Evolutionary conservation across 176 grass and related monocot species (phyloP).

Genomic region (Leersia perrieri): DNA sequence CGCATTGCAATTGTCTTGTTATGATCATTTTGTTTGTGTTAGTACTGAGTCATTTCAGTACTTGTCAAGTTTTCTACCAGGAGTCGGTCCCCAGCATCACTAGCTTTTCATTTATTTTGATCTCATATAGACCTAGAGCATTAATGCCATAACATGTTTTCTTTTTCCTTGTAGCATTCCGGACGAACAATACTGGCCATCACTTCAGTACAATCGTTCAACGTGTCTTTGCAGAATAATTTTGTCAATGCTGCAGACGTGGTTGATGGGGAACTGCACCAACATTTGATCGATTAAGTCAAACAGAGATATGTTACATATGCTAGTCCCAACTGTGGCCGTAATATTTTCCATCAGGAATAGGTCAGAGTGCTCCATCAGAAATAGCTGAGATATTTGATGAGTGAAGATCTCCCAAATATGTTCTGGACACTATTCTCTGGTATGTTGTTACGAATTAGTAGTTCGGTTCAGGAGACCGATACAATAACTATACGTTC

Average conservation of each 20-base stretch:
- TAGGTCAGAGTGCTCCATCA: too few species aligned
- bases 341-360: background rate
- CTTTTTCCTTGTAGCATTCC: background rate
- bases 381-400: background rate
- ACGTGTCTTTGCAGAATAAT: background rate
- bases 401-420: background rate
- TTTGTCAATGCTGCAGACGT: too few species aligned
- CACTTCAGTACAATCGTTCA: background rate
- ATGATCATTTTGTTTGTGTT: background rate
- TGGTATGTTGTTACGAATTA: background rate
- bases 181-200: background rate
- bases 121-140: too few species aligned
- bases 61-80: background rate
- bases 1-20: background rate
- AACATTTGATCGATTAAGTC: background rate
- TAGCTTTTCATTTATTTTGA: too few species aligned
- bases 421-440: background rate
- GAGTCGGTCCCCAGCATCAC: too few species aligned
- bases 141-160: too few species aligned
- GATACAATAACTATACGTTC: background rate
- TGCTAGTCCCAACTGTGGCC: background rate
- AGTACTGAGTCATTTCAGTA: background rate
- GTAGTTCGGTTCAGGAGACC: background rate
- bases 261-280: background rate
- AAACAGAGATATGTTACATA: constrained; percentile 12